Percentiles rank a stretch among this genome's conserved stretches.
Evolutionary conservation across 768 basidiomycete species (phyloP).

Genomic region (Hygrocybe punicea): DNA sequence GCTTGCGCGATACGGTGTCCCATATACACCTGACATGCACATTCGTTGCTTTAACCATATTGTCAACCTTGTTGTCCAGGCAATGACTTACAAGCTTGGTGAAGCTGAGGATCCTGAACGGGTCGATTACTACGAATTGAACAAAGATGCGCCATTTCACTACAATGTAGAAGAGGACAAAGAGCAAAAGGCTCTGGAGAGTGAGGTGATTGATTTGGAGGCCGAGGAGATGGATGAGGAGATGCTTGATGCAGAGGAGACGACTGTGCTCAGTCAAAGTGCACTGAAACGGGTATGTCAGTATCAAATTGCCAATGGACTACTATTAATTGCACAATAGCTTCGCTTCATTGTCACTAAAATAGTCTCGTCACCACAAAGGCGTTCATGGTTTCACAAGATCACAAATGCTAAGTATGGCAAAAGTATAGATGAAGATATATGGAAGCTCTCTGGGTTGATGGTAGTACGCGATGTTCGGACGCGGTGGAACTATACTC

Average conservation of each 20-base stretch:
- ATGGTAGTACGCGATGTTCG: constrained; percentile 33
- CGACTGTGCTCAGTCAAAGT: no score
- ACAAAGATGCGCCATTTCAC: neutral
- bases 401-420: constrained; percentile 12
- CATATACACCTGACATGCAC: constrained; percentile 27
- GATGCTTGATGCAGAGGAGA: no score
- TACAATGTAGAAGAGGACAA: constrained; percentile 17
- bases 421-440: constrained; percentile 1
- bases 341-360: constrained; percentile 30
- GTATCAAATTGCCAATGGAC: no score
- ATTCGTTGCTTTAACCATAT: constrained; percentile 29
- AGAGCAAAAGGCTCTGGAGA: constrained; percentile 4
- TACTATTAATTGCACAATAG: constrained; percentile 13
- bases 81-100: neutral
- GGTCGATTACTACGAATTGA: neutral
- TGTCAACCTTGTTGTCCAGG: neutral
- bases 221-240: no score
- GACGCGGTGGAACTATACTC: constrained; percentile 37
- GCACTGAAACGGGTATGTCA: no score
- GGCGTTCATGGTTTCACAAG: constrained; percentile 23
- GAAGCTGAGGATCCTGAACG: neutral
- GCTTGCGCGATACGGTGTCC: constrained; percentile 23
- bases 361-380: constrained; percentile 32
- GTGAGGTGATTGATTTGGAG: constrained; percentile 10
- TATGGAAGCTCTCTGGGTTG: constrained; percentile 9